Conservation (phyloP, 371 early-diverging fungal species). For the Rhizopus sp. region DNA sequence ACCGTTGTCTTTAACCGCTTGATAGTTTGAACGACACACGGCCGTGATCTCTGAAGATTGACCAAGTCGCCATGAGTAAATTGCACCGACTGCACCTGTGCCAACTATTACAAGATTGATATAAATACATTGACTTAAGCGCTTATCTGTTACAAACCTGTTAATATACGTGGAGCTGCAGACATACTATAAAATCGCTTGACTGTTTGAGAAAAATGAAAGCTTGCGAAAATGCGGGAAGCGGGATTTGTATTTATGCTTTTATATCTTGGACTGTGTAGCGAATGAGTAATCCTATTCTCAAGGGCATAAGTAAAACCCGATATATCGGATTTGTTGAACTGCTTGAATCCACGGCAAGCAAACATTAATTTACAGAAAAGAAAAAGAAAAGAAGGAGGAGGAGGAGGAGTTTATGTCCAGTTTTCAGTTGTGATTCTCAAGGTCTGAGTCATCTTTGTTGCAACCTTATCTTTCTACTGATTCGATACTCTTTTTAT, state of each 20-base stretch:
- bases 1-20: conserved; percentile 60
- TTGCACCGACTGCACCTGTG: conserved; percentile 81
- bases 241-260: neutral
- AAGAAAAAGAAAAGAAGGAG: neutral
- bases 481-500: too few species aligned
- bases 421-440: neutral
- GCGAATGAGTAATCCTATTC: conserved; percentile 1
- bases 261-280: neutral
- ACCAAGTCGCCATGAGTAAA: conserved; percentile 75
- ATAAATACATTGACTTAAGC: too few species aligned
- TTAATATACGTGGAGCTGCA: conserved; percentile 11
- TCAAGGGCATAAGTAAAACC: neutral
- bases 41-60: conserved; percentile 62
- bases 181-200: conserved; percentile 12
- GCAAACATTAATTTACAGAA: neutral
- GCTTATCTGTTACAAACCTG: conserved; percentile 6
- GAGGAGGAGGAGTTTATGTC: too few species aligned
- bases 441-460: too few species aligned
- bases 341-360: neutral
- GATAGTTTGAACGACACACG: conserved; percentile 85
- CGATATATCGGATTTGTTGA: neutral
- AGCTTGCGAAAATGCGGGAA: neutral
- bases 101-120: conserved; percentile 56
- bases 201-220: neutral
- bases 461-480: too few species aligned